Base-by-base conservation (phyloP, 2,329 filamentous ascomycete species). In the Colletotrichum sansevieriae region DNA sequence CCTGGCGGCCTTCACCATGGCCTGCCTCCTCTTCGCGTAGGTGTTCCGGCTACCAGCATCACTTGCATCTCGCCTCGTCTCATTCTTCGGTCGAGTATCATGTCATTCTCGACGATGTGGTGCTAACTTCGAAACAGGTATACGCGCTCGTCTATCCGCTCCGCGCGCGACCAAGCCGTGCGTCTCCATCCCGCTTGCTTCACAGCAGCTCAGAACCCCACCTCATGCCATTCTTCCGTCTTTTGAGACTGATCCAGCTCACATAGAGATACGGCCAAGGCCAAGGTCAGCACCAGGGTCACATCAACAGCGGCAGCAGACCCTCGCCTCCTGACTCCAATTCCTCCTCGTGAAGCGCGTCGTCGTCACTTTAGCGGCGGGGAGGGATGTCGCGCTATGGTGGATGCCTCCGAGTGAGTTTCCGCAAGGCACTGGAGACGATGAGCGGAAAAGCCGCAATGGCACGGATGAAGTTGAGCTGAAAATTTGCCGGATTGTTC, bases 1-100 rank as follows among this genome's bases (percentile, higher is more conserved):
- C 9, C 75, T 83, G 22, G 85, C 85, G 18, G 85, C 85, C 44
- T 86, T 86, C 69, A 84, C 83, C 18, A 87, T 87, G 85, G 85
- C 85, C 3, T 78, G 80, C 54, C 74, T 87, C 12, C 77, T 87
- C 22, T 83, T 87, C 65, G 83, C 82, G 77, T 84, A 76, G 73
- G 79, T 61, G 29, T 29, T 29, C 6, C 29, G 9, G 2, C 7
- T 29, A 13, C 4, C 44, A 5, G 2, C 51, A 2, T 5, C 52
- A 5, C 11, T 39, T 37, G 37, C 51, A 33, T 35, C 51, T 37
- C 29, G 29, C n/a, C 29, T 25, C n/a, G 52, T 18, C 52, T 6
- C 13, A 46, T 8, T 29, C 29, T 29, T 1, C 29, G 8, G 29
- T 29, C 29, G 29, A 8, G 29, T 29, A 9, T 29, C 37, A 13